phyloP scores from a whole-genome alignment of 2,329 filamentous ascomycete genomes.

The Exophiala oligosperma region DNA sequence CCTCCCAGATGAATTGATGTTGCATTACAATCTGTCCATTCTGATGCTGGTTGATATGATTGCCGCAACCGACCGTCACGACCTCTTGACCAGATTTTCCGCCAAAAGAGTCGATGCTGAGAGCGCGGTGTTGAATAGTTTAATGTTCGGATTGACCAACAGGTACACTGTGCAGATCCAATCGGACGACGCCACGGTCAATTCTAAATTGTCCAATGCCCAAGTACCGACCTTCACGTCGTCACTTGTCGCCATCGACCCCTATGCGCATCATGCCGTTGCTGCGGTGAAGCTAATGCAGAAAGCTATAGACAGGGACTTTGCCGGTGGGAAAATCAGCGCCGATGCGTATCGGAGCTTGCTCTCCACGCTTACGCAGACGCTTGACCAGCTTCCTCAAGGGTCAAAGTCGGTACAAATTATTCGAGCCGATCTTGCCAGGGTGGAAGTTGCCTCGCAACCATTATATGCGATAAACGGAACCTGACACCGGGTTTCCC shows the following conservation, averaged over 20 bases:
- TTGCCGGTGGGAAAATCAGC: conserved; percentile 28
- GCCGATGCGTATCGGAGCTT: conserved; percentile 28
- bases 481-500: not conserved
- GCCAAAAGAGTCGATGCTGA: conserved; percentile 30
- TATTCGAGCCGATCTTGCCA: conserved; percentile 21
- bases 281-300: conserved; percentile 33
- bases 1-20: conserved; percentile 29
- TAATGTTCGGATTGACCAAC: conserved; percentile 35
- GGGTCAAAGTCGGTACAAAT: conserved; percentile 33
- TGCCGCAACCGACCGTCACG: conserved; percentile 29
- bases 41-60: conserved; percentile 32
- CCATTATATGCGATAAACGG: conserved; percentile 5
- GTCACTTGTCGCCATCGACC: conserved; percentile 34
- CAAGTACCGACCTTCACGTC: conserved; percentile 15
- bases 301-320: conserved; percentile 33
- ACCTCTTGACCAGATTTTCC: conserved; percentile 29
- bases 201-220: not conserved
- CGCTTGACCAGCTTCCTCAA: conserved; percentile 32
- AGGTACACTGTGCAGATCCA: conserved; percentile 24
- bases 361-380: conserved; percentile 30
- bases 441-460: conserved; percentile 3
- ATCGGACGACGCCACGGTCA: not conserved
- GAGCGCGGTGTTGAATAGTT: conserved; percentile 31
- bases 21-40: conserved; percentile 34
- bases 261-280: conserved; percentile 35